These are phyloP conservation scores for Aspergillus sp. DNA, from an alignment of 2,329 filamentous ascomycete genomes.

Conservation along the genomic window DNA sequence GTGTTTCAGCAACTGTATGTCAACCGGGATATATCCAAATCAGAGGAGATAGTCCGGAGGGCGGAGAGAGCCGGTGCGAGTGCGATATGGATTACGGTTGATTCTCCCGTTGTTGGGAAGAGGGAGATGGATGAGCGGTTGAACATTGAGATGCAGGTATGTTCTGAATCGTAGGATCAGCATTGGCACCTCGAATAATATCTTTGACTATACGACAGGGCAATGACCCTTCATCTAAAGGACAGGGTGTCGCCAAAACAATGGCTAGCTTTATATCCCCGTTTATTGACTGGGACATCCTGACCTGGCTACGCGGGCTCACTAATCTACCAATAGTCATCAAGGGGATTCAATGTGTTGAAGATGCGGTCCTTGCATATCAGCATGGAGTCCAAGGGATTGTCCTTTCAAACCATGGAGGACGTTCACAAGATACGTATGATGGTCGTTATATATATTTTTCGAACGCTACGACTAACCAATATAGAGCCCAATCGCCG, in stretches of 20 bases:
- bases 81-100: constrained; percentile 34
- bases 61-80: constrained; percentile 26
- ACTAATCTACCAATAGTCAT: constrained; percentile 35
- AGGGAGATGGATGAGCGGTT: constrained; percentile 31
- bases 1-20: constrained; percentile 40
- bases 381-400: constrained; percentile 47
- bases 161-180: neutral
- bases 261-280: constrained; percentile 29
- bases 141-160: constrained; percentile 24
- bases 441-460: neutral
- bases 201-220: too few species aligned
- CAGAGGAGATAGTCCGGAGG: constrained; percentile 22
- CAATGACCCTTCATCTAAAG: constrained; percentile 1
- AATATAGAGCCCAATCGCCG: constrained; percentile 39
- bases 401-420: constrained; percentile 41
- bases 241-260: constrained; percentile 28
- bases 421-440: constrained; percentile 46
- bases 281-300: constrained; percentile 28
- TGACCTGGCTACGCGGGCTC: constrained; percentile 41
- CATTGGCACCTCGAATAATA: too few species aligned
- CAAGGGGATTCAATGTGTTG: constrained; percentile 46
- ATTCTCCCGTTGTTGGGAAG: constrained; percentile 33
- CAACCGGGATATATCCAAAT: constrained; percentile 28
- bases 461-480: neutral
- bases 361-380: constrained; percentile 49